Percentiles rank a stretch among this genome's conserved stretches.
Evolutionary conservation across 495 filamentous ascomycete genomes (phyloP).

Genomic region (Hypoxylon intermedium): DNA sequence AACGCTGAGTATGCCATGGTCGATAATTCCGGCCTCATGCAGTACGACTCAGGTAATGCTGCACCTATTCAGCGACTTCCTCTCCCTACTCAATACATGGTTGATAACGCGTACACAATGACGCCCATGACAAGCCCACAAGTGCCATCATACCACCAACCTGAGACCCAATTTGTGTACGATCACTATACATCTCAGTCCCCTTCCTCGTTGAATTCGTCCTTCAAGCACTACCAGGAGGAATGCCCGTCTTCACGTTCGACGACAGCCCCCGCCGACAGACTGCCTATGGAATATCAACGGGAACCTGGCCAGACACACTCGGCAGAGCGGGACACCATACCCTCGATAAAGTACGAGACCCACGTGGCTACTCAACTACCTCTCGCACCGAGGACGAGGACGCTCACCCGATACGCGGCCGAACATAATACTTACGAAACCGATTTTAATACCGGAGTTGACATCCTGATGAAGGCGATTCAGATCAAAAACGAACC

Average conservation of each 20-base stretch:
- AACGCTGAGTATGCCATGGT: constrained; percentile 48
- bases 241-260: constrained; percentile 43
- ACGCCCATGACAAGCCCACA: constrained; percentile 47
- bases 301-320: constrained; percentile 24
- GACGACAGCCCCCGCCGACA: constrained; percentile 11
- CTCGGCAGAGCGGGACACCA: constrained; percentile 16
- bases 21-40: constrained; percentile 42
- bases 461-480: constrained; percentile 91
- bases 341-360: constrained; percentile 47
- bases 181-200: constrained; percentile 44
- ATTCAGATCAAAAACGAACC: constrained; percentile 76
- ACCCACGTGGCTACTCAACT: constrained; percentile 25
- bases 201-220: constrained; percentile 29
- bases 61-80: constrained; percentile 40
- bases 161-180: constrained; percentile 46
- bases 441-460: constrained; percentile 75
- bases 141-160: constrained; percentile 48
- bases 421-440: constrained; percentile 42
- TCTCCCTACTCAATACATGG: constrained; percentile 44
- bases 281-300: constrained; percentile 14
- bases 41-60: constrained; percentile 45
- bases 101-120: constrained; percentile 43
- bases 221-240: constrained; percentile 48
- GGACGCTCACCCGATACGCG: constrained; percentile 38
- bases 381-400: constrained; percentile 30